Base-by-base conservation (phyloP, 345 rosid species). In the Ceriops decandra region DNA sequence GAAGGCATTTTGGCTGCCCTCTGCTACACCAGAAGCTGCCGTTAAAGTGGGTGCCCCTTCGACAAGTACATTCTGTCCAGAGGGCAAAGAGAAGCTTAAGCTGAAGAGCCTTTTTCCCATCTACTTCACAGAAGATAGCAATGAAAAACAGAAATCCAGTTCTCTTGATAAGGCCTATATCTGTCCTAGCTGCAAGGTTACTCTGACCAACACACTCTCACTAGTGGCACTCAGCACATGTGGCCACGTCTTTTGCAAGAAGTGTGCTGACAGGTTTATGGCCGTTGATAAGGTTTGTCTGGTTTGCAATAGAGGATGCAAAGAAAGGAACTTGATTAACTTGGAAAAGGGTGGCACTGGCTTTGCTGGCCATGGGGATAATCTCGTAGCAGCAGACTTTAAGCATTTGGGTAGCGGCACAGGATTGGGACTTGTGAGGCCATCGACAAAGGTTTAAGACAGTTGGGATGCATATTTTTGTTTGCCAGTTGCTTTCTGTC, bases 1-100 rank as follows among this genome's bases (percentile, higher is more conserved):
- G 99, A 95, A 95, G 80, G 98, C 98, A 6, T 95, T 91, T 82
- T 95, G 96, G 97, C 90, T 95, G 52, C 98, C 98, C n/a, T 95
- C 99, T 35, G 99, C 99, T 46, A 95, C 99, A 21, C 99, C 99
- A 0, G 98, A 79, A 68, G 98, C 98, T 60, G 76, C 93, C 2
- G 85, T 74, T 47, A 95, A 91, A 84, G 88, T 81, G 0, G 85
- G 82, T 9, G 88, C 91, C 57, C 98, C 99, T 0, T 81, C 93
- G 60, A 74, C 76, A 17, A 69, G 82, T 64, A 90, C 96, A 1
- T 64, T 79, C 57, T 92, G 99, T 76, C 98, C 98, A 2, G 96
- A 95, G 71, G 99, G 99, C 74, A 85, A 79, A 19, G 99, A 95
- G 72, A 95, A 90, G 68, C 88, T 91, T 64, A 91, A 84, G 79